Conservation (phyloP, 78 protist genomes). For the Dictyostelium brefeldianum region DNA sequence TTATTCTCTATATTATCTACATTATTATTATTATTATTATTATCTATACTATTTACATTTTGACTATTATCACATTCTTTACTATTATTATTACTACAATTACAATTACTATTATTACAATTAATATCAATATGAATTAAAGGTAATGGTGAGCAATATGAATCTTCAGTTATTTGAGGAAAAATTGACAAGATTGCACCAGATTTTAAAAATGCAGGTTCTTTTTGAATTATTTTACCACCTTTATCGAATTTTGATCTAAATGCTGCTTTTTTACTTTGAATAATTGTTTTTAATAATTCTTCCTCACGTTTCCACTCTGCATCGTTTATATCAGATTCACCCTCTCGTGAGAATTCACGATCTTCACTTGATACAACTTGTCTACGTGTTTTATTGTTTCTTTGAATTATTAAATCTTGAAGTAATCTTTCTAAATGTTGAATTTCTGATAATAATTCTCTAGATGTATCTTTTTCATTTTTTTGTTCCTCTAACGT, state of each 20-base stretch:
- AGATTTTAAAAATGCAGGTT: constrained; percentile 47
- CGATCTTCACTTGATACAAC: constrained; percentile 10
- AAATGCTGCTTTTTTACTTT: constrained; percentile 25
- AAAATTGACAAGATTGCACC: constrained; percentile 36
- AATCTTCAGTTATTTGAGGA: constrained; percentile 33
- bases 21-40: neutral
- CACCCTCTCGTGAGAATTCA: constrained; percentile 49
- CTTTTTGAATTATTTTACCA: constrained; percentile 16
- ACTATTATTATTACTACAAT: constrained; percentile 9
- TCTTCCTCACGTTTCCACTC: constrained; percentile 50
- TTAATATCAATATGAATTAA: neutral
- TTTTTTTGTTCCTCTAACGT: neutral
- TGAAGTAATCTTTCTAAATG: constrained; percentile 47
- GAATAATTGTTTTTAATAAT: constrained; percentile 28
- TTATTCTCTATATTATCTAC: neutral
- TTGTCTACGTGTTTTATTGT: constrained; percentile 40
- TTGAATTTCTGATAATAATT: constrained; percentile 38
- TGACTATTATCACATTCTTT: constrained; percentile 9
- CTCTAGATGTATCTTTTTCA: constrained; percentile 17
- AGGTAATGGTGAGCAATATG: constrained; percentile 48
- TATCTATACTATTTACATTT: constrained; percentile 12
- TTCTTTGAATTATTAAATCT: constrained; percentile 55
- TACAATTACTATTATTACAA: constrained; percentile 14
- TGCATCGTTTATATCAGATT: neutral
- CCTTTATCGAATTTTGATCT: constrained; percentile 25